A percentile compares a stretch with the other conserved stretches of the same genome.
phyloP scores from a whole-genome alignment of 768 basidiomycete genomes.

The Calocera viscosa region DNA sequence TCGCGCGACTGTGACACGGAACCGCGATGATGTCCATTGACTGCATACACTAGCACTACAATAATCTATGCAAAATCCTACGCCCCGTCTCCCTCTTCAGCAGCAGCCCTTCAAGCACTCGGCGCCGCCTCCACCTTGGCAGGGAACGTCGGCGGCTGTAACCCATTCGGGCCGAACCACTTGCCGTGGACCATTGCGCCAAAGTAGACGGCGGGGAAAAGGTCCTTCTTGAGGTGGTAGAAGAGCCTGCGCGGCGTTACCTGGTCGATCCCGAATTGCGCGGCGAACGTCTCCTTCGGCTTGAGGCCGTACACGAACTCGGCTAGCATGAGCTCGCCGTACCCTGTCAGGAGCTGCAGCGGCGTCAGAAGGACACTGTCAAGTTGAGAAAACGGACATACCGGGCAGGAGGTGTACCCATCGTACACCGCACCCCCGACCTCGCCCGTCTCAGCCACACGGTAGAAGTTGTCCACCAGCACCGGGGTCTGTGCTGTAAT shows the following conservation, averaged over 20 bases:
- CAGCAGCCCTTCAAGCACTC: background rate
- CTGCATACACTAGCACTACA: conserved; percentile 6
- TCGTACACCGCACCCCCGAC: conserved; percentile 62
- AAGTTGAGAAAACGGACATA: conserved; percentile 29
- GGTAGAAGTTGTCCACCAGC: conserved; percentile 75
- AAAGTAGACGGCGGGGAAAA: conserved; percentile 73
- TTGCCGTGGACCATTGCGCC: conserved; percentile 42
- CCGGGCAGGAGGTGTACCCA: conserved; percentile 82
- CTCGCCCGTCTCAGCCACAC: conserved; percentile 58
- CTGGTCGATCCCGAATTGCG: conserved; percentile 54
- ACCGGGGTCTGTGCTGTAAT: conserved; percentile 86
- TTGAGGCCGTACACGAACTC: conserved; percentile 89
- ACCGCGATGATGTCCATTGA: background rate
- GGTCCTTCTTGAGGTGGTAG: conserved; percentile 77
- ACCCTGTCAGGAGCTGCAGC: conserved; percentile 24
- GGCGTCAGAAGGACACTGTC: conserved; percentile 7
- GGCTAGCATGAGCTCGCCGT: conserved; percentile 49
- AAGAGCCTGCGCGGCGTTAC: conserved; percentile 59
- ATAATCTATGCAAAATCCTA: background rate
- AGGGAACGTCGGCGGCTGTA: conserved; percentile 31
- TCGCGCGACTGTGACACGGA: too few relatives aligned
- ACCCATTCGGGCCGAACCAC: conserved; percentile 40
- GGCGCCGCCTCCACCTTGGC: background rate
- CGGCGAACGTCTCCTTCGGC: conserved; percentile 74
- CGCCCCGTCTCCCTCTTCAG: background rate